Evolutionary conservation across 306 rosid genomes (phyloP), one percentile per base, ranked within the genome.

Genomic region (Prunus mongolica): DNA sequence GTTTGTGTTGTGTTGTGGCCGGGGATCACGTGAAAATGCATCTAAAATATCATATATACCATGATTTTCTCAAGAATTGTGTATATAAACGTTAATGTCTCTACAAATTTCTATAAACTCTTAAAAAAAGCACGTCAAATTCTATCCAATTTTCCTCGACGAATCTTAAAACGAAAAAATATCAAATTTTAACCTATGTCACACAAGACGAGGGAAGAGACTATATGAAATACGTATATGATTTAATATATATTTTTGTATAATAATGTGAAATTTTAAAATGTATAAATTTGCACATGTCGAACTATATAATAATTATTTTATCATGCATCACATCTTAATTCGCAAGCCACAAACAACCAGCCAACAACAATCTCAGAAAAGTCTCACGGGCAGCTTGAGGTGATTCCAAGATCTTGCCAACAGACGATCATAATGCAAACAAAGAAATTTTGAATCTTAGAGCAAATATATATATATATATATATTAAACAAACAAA

Each of bases 1-100:
- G 38, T 32, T 1, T 34, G 69, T 27, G 11, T 19, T 3, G 1
- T 34, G 51, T 5, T 24, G 25, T 24, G 30, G 0, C 47, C 50
- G 13, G 56, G 45, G 14, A 4, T 72, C 82, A 72, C 46, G 78
- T 71, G 82, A 16, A 16, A 16, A 41, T 79, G 57, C 54, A 65
- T 6, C 28, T 49, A 63, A 64, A 51, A 63, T n/a, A 18, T 18
- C 69, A 67, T 19, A 67, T 19, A 5, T 4, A 34, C 15, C 2
- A 12, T 63, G 1, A 12, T 3, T 30, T 30, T 30, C 5, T 30
- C 34, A 30, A 30, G 1, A 30, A 30, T 30, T 30, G 34, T 30
- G 34, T 30, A 30, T 30, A 30, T 30, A 30, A 30, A 30, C 5
- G 5, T 30, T 30, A 30, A 30, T 30, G 34, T 30, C 5, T 30